Evolutionary conservation across 2,329 filamentous ascomycete genomes (phyloP).

Genomic region (Cadophora sp.): DNA sequence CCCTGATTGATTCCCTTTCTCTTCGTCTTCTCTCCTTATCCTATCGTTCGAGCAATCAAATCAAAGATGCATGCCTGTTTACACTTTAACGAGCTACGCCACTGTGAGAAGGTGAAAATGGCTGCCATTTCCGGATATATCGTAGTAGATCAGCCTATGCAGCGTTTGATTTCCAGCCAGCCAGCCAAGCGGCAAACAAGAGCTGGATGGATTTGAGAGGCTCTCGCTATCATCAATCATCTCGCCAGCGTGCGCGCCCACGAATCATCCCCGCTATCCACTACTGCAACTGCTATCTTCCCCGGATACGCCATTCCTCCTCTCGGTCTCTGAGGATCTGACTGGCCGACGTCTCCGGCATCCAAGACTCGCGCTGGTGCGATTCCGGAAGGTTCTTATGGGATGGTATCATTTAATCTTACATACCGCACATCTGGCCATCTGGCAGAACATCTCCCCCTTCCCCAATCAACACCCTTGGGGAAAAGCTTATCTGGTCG

Average conservation of each 20-base stretch:
- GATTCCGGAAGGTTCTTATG: slow-evolving; percentile 5
- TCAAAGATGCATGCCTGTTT: slow-evolving; percentile 17
- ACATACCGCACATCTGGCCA: not conserved
- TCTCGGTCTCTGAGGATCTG: not conserved
- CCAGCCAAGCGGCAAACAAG: not conserved
- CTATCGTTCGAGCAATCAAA: slow-evolving; percentile 10
- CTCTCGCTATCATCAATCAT: not conserved
- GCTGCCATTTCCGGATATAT: slow-evolving; percentile 26
- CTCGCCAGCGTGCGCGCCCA: not conserved
- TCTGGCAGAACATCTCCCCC: not conserved
- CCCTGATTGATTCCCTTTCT: slow-evolving; percentile 20
- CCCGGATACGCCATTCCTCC: not conserved
- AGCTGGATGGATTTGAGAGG: not conserved
- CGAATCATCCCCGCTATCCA: slow-evolving; percentile 2
- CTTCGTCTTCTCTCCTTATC: slow-evolving; percentile 9
- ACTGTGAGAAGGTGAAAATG: slow-evolving; percentile 28
- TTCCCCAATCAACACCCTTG: not conserved
- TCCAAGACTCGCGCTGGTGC: slow-evolving; percentile 8
- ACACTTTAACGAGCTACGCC: slow-evolving; percentile 26
- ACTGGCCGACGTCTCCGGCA: not conserved
- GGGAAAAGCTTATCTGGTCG: slow-evolving; percentile 13
- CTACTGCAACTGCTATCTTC: slow-evolving; percentile 7
- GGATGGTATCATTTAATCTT: not conserved
- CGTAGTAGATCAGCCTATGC: slow-evolving; percentile 31
- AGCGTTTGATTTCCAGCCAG: not conserved